Percentiles rank a stretch among this genome's conserved stretches.
Evolutionary conservation across 495 filamentous ascomycete genomes (phyloP).

Genomic region (Staphylotrichum tortipilum): DNA sequence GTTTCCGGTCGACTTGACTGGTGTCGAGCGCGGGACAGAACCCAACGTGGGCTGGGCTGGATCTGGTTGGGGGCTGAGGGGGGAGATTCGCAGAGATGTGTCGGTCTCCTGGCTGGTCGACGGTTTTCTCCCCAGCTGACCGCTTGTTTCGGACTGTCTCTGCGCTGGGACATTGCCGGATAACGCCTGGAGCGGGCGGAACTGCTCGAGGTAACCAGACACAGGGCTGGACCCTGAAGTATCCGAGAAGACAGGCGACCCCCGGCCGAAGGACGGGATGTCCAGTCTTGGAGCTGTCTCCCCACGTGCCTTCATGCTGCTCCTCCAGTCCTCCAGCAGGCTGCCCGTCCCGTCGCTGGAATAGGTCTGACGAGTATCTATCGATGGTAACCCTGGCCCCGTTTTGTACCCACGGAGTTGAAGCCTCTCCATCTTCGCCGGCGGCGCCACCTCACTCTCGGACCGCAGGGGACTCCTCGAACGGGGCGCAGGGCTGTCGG

Average conservation of each 20-base stretch:
- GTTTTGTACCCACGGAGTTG: not conserved
- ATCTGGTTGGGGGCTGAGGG: not conserved
- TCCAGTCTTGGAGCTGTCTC: not conserved
- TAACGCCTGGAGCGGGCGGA: not conserved
- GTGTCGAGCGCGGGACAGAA: slow-evolving; percentile 2
- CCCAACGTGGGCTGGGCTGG: not conserved
- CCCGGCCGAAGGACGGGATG: not conserved
- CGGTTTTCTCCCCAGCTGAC: not conserved
- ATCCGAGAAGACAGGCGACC: not conserved
- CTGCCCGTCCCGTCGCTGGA: not conserved
- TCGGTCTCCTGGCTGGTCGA: not conserved
- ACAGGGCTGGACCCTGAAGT: not conserved
- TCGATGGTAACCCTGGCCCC: not conserved
- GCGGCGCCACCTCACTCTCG: not conserved
- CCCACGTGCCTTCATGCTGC: not conserved
- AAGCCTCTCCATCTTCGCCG: not conserved
- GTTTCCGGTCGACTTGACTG: slow-evolving; percentile 10
- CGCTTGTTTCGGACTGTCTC: not conserved
- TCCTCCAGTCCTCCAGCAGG: not conserved
- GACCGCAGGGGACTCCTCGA: not conserved
- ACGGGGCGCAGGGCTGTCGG: not conserved
- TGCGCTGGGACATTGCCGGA: not conserved
- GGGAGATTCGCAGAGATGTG: not conserved
- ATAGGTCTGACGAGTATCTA: not conserved
- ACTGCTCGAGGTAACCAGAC: not conserved